Conservation (phyloP, 371 early-diverging fungal species). For the Lichtheimia corymbifera region DNA sequence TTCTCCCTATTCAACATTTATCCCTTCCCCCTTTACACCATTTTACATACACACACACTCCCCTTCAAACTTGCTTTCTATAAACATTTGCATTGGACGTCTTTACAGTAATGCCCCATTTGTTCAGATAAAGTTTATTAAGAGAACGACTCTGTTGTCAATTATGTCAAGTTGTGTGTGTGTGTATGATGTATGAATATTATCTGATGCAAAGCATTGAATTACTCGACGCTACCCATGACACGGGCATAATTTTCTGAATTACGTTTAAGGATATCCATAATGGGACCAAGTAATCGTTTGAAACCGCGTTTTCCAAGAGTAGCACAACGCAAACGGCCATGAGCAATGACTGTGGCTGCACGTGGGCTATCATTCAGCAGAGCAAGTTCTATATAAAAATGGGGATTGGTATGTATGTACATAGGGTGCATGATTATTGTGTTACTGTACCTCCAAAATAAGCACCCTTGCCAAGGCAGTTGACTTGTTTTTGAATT, state of each 20-base stretch:
- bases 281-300: conserved; percentile 90
- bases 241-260: conserved; percentile 71
- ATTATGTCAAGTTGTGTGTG: neutral
- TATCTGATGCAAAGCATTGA: too few relatives aligned
- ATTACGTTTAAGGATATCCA: conserved; percentile 91
- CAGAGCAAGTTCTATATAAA: conserved; percentile 78
- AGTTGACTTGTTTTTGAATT: conserved; percentile 63
- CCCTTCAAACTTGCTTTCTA: too few relatives aligned
- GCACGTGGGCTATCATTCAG: conserved; percentile 89
- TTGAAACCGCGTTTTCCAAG: conserved; percentile 91
- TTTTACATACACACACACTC: neutral
- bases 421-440: neutral
- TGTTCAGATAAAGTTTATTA: too few relatives aligned
- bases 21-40: neutral
- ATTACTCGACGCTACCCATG: conserved; percentile 7
- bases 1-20: neutral
- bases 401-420: neutral
- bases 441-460: conserved; percentile 72
- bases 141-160: too few relatives aligned
- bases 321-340: conserved; percentile 88
- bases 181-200: neutral
- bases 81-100: too few relatives aligned
- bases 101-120: too few relatives aligned
- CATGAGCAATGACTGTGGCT: conserved; percentile 87
- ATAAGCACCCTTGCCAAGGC: conserved; percentile 84